Base-by-base conservation (phyloP, 2,329 filamentous ascomycete species). In the Samsoniella hepiali region DNA sequence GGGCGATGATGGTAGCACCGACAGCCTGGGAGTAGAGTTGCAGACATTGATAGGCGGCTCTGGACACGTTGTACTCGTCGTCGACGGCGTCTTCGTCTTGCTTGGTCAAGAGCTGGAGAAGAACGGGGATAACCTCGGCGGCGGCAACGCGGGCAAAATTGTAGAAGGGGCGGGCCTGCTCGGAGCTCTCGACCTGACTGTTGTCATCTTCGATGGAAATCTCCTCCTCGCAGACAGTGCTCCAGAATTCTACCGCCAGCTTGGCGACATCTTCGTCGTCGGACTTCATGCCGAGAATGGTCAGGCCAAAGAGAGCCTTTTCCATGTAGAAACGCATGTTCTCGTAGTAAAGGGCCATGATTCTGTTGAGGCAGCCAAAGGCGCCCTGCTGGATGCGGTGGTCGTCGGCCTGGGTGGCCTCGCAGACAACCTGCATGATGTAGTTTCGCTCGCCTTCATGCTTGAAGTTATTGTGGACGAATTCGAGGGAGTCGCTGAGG, bases 281-380 rank as follows among this genome's bases (percentile, higher is more conserved):
- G 71, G 88, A 96, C 86, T 97, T 97, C 95, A 99, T 99, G 69
- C 95, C 95, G 75, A 97, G 88, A 67, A 99, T 97, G 45, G 95
- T 99, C 47, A 99, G 84, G 64, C 95, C 95, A 72, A 99, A 99
- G 50, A 99, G 85, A 42, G 95, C 95, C 86, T 98, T 98, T 84
- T 99, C 95, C 95, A 99, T 99, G 82, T 99, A 99, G 80, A 97
- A 99, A 72, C 93, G 90, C 95, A 99, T 99, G 81, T 97, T 96
- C 73, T 99, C 95, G 77, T 99, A 99, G 84, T 99, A 99, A 67
- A 97, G 86, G 65, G 86, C 91, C 95, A 99, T 99, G 77, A 99
- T 98, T 72, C 95, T 88, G 85, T 99, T 99, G 69, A 99, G 81
- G 77, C 95, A 98, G 71, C 95, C 95, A 75, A 97, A 99, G 50